Conservation (phyloP, 2,329 filamentous ascomycete species). For the Nigrograna mackinnonii region DNA sequence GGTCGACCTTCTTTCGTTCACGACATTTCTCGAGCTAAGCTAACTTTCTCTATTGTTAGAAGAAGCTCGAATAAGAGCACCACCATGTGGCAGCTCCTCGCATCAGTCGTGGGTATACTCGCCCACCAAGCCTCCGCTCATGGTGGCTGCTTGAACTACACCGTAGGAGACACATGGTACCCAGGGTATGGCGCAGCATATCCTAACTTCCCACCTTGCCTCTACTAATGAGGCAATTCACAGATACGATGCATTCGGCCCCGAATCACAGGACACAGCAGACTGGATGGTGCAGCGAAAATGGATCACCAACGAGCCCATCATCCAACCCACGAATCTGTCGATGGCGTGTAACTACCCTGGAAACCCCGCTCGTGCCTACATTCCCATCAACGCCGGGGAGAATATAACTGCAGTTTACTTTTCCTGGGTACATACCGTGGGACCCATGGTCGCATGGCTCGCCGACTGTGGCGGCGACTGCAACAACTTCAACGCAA, state of each 20-base stretch:
- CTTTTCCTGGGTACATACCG: conserved; percentile 31
- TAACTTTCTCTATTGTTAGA: too few relatives aligned
- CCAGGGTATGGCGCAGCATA: conserved; percentile 18
- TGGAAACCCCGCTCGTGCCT: conserved; percentile 23
- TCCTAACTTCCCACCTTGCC: not conserved
- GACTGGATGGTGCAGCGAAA: conserved; percentile 30
- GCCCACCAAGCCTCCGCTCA: conserved; percentile 19
- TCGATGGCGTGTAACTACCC: conserved; percentile 33
- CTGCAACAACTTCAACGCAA: conserved; percentile 20
- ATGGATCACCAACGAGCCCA: conserved; percentile 32
- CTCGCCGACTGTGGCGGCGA: conserved; percentile 28
- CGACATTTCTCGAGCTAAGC: too few relatives aligned
- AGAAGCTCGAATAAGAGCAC: too few relatives aligned
- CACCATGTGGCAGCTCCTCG: conserved; percentile 16
- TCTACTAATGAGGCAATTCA: not conserved
- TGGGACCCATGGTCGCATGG: conserved; percentile 34
- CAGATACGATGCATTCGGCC: conserved; percentile 30
- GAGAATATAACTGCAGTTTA: conserved; percentile 30
- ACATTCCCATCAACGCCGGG: conserved; percentile 28
- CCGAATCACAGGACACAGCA: conserved; percentile 21
- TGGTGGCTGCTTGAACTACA: conserved; percentile 33
- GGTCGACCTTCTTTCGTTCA: too few relatives aligned
- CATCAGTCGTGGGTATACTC: conserved; percentile 9
- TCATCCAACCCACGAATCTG: conserved; percentile 23
- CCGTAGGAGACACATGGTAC: conserved; percentile 33